These are phyloP conservation scores for Metschnikowia lochheadii DNA, from an alignment of 805 yeast species.

Conservation along the genomic window DNA sequence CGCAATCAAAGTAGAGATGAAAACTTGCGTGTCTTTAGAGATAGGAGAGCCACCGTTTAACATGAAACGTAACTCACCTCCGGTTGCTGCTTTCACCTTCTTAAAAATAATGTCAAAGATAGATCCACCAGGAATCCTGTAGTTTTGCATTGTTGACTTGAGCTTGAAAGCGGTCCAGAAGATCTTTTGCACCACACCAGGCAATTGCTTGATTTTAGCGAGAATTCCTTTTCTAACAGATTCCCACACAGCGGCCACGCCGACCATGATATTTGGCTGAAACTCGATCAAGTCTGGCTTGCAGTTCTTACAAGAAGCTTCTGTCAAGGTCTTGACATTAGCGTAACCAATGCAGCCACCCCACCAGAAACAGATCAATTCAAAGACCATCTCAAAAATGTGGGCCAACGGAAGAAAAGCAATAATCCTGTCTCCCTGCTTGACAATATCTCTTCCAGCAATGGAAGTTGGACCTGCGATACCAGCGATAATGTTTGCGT, in stretches of 20 bases:
- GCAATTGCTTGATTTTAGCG: conserved; percentile 63
- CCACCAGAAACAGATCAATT: conserved; percentile 77
- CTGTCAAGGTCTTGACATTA: conserved; percentile 84
- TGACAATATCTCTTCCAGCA: conserved; percentile 50
- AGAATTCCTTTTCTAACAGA: conserved; percentile 87
- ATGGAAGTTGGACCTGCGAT: conserved; percentile 73
- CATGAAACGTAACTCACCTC: conserved; percentile 72
- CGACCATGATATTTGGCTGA: conserved; percentile 92
- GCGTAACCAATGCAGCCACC: conserved; percentile 90
- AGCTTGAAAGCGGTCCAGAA: conserved; percentile 87
- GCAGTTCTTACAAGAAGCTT: conserved; percentile 76
- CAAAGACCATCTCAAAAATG: conserved; percentile 89
- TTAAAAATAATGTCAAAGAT: conserved; percentile 79
- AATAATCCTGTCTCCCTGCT: conserved; percentile 64
- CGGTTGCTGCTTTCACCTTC: conserved; percentile 89
- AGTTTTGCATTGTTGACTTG: conserved; percentile 58
- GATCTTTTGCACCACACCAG: conserved; percentile 64
- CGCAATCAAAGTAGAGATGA: conserved; percentile 68
- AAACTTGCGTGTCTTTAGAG: conserved; percentile 74
- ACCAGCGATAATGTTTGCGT: conserved; percentile 74
- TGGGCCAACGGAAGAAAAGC: conserved; percentile 95
- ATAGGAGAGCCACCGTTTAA: conserved; percentile 94
- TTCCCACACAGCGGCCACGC: conserved; percentile 99
- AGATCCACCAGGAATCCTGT: conserved; percentile 70
- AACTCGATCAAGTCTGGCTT: conserved; percentile 82